A percentile compares a stretch with the other conserved stretches of the same genome.
Conservation (phyloP, 352 stramenopile genomes). For the Phytophthora fragariaefolia region DNA sequence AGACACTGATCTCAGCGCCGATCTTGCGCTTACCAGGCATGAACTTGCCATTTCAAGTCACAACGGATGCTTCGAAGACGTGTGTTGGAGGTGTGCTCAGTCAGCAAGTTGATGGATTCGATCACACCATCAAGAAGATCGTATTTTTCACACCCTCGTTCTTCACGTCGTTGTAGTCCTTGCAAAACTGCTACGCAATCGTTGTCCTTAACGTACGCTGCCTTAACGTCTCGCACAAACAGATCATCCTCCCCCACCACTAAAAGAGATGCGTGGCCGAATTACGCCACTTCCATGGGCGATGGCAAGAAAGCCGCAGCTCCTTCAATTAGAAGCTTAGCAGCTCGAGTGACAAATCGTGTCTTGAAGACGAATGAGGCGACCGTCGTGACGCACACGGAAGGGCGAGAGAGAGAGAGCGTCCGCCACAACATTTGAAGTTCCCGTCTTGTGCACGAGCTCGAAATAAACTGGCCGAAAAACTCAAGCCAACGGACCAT, state of each 20-base stretch:
- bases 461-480: slow-evolving; percentile 14
- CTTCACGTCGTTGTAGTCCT: neutral
- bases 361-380: slow-evolving; percentile 6
- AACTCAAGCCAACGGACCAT: slow-evolving; percentile 9
- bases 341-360: slow-evolving; percentile 1
- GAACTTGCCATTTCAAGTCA: slow-evolving; percentile 7
- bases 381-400: slow-evolving; percentile 1
- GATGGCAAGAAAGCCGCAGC: neutral
- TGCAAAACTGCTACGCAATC: slow-evolving; percentile 3
- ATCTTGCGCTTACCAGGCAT: slow-evolving; percentile 20
- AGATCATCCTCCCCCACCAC: slow-evolving; percentile 8
- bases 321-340: slow-evolving; percentile 7
- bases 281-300: neutral
- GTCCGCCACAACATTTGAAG: slow-evolving; percentile 7
- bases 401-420: slow-evolving; percentile 2
- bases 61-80: slow-evolving; percentile 8
- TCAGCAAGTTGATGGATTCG: slow-evolving; percentile 9
- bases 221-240: slow-evolving; percentile 4
- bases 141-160: neutral
- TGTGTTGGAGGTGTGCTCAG: slow-evolving; percentile 12
- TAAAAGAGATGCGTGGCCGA: neutral
- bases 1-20: slow-evolving; percentile 8
- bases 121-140: slow-evolving; percentile 1
- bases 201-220: slow-evolving; percentile 2
- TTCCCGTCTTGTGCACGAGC: slow-evolving; percentile 8